phyloP scores from a whole-genome alignment of 1,284 basidiomycete genomes.

The Sporisorium scitamineum region DNA sequence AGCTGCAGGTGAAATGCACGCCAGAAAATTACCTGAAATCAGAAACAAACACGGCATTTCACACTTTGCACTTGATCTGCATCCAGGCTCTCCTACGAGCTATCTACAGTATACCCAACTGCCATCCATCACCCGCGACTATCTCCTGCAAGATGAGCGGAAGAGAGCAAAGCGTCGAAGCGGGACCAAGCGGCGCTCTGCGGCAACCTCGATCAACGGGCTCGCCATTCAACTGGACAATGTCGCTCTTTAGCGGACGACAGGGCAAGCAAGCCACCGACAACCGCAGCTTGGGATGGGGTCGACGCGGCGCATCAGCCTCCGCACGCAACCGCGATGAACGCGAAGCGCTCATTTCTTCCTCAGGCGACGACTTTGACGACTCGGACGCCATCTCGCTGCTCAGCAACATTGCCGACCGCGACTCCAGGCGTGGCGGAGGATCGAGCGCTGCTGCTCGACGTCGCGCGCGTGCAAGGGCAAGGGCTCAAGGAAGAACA shows the following conservation, averaged over 20 bases:
- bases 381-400: conserved; percentile 62
- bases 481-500: conserved; percentile 28
- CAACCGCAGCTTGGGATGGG: conserved; percentile 18
- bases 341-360: conserved; percentile 25
- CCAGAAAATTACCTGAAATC: conserved; percentile 1
- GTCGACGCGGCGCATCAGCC: conserved; percentile 11
- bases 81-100: neutral
- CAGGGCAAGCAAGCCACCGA: neutral
- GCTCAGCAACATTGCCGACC: conserved; percentile 57
- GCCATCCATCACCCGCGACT: neutral
- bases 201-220: conserved; percentile 1
- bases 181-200: conserved; percentile 20
- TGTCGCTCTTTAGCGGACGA: conserved; percentile 40
- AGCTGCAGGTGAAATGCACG: conserved; percentile 4
- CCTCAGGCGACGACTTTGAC: conserved; percentile 48
- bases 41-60: conserved; percentile 2
- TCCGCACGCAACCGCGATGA: conserved; percentile 18
- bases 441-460: conserved; percentile 20
- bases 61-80: neutral
- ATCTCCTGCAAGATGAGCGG: conserved; percentile 4
- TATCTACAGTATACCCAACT: neutral
- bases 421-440: conserved; percentile 37
- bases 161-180: conserved; percentile 6
- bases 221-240: conserved; percentile 27
- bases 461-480: conserved; percentile 30